A percentile compares a stretch with the other conserved stretches of the same genome.
These are phyloP conservation scores for Olyra latifolia DNA, from an alignment of 176 grass and related monocot genomes.

Conservation along the genomic window DNA sequence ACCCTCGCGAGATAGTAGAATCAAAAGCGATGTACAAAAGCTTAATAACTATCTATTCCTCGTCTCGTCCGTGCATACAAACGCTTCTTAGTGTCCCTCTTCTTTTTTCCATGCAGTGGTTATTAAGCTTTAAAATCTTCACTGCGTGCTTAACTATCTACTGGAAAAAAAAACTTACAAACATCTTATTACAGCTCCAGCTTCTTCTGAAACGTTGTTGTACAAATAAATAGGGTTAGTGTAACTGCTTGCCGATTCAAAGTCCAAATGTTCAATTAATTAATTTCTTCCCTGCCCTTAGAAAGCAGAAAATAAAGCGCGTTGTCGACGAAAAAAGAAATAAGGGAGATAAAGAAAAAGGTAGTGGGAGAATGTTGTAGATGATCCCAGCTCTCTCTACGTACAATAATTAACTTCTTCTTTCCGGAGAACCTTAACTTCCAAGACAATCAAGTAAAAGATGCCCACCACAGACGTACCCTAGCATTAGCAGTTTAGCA, in stretches of 20 bases:
- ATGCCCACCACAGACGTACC: neutral
- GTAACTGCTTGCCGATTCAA: neutral
- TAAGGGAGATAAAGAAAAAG: no score
- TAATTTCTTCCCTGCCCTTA: neutral
- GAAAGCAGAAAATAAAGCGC: no score
- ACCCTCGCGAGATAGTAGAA: neutral
- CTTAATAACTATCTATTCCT: neutral
- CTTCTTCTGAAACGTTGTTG: neutral
- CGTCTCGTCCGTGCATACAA: neutral
- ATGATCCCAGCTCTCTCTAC: neutral
- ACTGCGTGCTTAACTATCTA: neutral
- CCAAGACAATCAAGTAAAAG: slow-evolving; percentile 20
- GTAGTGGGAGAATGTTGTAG: neutral
- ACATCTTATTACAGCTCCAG: neutral
- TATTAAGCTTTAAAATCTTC: neutral
- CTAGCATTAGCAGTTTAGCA: neutral
- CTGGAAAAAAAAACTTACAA: neutral
- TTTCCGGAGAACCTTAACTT: slow-evolving; percentile 27
- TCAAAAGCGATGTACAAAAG: neutral
- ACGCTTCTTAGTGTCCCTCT: neutral
- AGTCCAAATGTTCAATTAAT: neutral
- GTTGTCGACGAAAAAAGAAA: no score
- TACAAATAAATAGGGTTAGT: slow-evolving; percentile 9
- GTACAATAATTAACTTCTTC: neutral
- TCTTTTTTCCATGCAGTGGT: neutral